Base-by-base conservation (phyloP, 2,329 filamentous ascomycete species). In the Cladosporium sphaerospermum region DNA sequence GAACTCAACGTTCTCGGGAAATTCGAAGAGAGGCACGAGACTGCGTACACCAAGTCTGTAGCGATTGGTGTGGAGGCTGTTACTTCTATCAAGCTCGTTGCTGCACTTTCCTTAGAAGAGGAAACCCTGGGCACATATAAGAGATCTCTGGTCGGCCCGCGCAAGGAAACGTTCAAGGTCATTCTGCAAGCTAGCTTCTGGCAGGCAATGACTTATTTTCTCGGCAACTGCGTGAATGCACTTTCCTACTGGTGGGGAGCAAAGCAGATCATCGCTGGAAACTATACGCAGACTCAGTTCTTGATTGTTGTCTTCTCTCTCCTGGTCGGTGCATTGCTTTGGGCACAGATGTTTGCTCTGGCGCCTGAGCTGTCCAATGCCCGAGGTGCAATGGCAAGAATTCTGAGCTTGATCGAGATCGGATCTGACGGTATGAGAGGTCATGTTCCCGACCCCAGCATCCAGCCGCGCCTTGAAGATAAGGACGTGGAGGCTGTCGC, bases 171-270 rank as follows among this genome's bases (percentile, higher is more conserved):
- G 9, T 41, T 53, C 43, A 33, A 44, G 14, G 43, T 53, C 9
- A 53, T 47, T 64, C 66, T 51, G 73, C 67, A 86, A 40, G 77
- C 78, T 40, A 84, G 81, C 63, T 65, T 83, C 14, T 83, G 79
- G 74, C 75, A 84, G 8, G 80, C 83, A 3, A 72, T 84, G 39
- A 76, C 82, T 13, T 80, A 82, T 63, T 79, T 77, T 58, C 72
- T 79, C 10, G 79, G 82, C 14, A 86, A 85, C 62, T 75, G 87
- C 45, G 80, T 89, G 23, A 88, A 89, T 62, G 84, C 85, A 0
- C 78, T 91, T 47, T 84, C 85, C 0, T 90, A 89, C 69, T 91
- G 86, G 85, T 91, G 86, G 51, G 86, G 86, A 4, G 78, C 85
- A 0, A 84, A 81, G 61, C 81, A 83, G 57, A 87, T 90, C 54